phyloP scores from a whole-genome alignment of 1,139 yeast genomes.

The Magnusiomyces sp. region DNA sequence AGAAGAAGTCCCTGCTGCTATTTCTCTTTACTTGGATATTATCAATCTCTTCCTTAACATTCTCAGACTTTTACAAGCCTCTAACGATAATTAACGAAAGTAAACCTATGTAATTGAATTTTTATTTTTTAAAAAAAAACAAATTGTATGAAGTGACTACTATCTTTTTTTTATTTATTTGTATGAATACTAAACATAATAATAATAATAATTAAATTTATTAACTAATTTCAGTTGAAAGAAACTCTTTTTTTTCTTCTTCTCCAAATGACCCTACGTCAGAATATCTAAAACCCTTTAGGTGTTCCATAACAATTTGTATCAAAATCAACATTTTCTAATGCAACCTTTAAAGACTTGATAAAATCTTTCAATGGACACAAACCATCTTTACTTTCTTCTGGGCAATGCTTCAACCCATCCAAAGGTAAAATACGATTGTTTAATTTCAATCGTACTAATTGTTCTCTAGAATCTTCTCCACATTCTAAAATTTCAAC shows the following conservation, averaged over 20 bases:
- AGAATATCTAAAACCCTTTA: constrained; percentile 3
- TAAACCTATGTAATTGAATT: no score
- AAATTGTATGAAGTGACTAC: no score
- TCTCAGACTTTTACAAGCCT: constrained; percentile 54
- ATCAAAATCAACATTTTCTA: constrained; percentile 30
- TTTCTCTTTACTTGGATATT: constrained; percentile 69
- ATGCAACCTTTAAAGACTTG: constrained; percentile 28
- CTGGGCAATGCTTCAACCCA: constrained; percentile 32
- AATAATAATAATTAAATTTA: no score
- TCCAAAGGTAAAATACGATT: constrained; percentile 35
- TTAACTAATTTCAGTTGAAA: no score
- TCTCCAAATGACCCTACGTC: no score
- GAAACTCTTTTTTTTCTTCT: no score
- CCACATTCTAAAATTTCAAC: constrained; percentile 36
- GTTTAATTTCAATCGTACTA: constrained; percentile 34
- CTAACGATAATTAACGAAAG: constrained; percentile 33
- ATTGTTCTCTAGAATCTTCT: constrained; percentile 19
- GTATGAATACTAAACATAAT: no score
- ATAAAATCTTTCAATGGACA: constrained; percentile 32
- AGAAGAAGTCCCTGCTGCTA: constrained; percentile 75
- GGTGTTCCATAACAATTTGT: constrained; percentile 29
- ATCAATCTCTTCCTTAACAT: constrained; percentile 73
- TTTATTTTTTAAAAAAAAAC: no score
- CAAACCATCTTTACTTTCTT: constrained; percentile 28
- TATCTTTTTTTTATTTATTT: no score